Percentiles rank a stretch among this genome's conserved stretches.
These are phyloP conservation scores for Fonsecaea monophora DNA, from an alignment of 2,329 filamentous ascomycete species.

Conservation along the genomic window DNA sequence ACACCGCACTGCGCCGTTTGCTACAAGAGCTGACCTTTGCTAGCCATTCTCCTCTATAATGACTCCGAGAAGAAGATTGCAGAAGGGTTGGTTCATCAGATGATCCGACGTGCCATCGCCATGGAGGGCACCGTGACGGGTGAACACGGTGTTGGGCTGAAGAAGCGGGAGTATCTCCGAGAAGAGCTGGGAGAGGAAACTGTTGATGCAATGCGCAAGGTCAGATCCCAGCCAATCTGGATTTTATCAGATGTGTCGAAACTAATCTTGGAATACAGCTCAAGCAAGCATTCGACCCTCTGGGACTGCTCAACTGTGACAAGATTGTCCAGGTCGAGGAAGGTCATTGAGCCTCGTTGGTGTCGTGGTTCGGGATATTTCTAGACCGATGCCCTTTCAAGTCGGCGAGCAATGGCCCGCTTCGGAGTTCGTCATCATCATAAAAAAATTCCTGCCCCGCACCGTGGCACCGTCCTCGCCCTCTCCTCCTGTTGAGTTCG, in stretches of 20 bases:
- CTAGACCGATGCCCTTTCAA: background rate
- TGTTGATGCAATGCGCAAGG: conserved; percentile 70
- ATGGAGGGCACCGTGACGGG: conserved; percentile 76
- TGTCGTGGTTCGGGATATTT: background rate
- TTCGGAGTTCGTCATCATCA: background rate
- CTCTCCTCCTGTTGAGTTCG: conserved; percentile 3
- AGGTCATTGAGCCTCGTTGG: conserved; percentile 28
- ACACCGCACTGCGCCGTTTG: conserved; percentile 34
- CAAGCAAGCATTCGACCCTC: conserved; percentile 70
- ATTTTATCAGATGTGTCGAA: background rate
- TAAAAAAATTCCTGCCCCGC: conserved; percentile 18
- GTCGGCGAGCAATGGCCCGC: background rate
- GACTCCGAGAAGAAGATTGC: conserved; percentile 62
- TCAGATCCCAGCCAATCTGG: conserved; percentile 46
- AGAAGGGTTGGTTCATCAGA: conserved; percentile 68
- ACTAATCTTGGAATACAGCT: conserved; percentile 51
- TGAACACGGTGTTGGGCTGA: conserved; percentile 73
- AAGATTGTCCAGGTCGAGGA: conserved; percentile 66
- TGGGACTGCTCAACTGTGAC: conserved; percentile 70
- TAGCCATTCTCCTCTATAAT: conserved; percentile 67
- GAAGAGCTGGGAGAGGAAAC: conserved; percentile 68
- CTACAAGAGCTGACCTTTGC: conserved; percentile 19
- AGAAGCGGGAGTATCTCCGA: conserved; percentile 69
- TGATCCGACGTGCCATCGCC: conserved; percentile 73
- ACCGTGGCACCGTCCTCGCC: conserved; percentile 3